phyloP scores from a whole-genome alignment of 2,329 filamentous ascomycete species.

The Endothia cerciana region DNA sequence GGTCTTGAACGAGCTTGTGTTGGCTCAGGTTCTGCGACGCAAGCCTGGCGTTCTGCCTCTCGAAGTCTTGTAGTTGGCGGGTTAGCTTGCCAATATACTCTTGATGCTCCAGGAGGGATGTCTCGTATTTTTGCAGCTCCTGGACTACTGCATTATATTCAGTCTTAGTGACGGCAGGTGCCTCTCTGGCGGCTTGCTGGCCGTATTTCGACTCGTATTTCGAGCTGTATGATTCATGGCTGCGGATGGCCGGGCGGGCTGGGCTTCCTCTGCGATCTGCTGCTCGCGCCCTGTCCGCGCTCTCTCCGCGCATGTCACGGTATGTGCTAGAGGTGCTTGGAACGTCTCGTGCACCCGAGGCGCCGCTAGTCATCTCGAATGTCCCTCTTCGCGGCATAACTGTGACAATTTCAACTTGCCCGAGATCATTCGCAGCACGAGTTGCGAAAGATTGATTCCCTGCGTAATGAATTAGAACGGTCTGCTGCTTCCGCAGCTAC shows the following conservation, averaged over 20 bases:
- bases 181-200: not conserved
- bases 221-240: not conserved
- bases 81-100: not conserved
- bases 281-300: not conserved
- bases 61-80: not conserved
- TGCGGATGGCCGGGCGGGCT: not conserved
- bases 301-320: not conserved
- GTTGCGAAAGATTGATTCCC: not conserved
- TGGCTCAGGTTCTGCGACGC: not conserved
- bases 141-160: not conserved
- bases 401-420: not conserved
- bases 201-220: not conserved
- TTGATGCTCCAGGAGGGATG: not conserved
- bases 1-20: not conserved
- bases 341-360: not conserved
- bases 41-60: not conserved
- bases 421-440: not conserved
- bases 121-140: not conserved
- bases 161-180: not conserved
- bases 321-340: not conserved
- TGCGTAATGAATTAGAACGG: not conserved
- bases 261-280: constrained; percentile 1
- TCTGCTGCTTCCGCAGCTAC: not conserved
- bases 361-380: not conserved
- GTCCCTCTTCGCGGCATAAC: not conserved